phyloP scores from a whole-genome alignment of 345 rosid genomes.

The Aquilaria sinensis region DNA sequence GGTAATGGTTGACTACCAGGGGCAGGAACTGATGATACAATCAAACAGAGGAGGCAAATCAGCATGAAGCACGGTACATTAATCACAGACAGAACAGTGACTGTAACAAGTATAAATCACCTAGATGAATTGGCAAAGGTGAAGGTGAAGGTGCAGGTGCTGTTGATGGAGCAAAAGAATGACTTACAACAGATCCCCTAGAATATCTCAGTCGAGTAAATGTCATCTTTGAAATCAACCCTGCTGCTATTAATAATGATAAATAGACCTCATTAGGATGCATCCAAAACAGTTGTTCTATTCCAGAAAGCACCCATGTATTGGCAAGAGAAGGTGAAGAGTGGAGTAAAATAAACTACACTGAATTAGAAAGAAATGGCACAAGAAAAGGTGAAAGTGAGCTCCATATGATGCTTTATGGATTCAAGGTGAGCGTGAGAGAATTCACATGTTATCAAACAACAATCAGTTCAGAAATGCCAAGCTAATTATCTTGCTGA shows the following conservation, averaged over 20 bases:
- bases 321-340: neutral
- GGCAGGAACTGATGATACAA: conserved; percentile 35
- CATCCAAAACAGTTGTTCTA: neutral
- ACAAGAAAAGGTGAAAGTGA: too few relatives aligned
- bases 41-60: conserved; percentile 17
- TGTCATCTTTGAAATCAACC: conserved; percentile 37
- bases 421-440: neutral
- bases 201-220: conserved; percentile 29
- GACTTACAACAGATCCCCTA: conserved; percentile 23
- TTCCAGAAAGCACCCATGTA: conserved; percentile 13
- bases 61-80: conserved; percentile 8
- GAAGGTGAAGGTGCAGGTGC: conserved; percentile 39
- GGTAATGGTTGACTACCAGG: conserved; percentile 32
- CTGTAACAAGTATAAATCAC: conserved; percentile 16
- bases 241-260: conserved; percentile 37
- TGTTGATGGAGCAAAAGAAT: conserved; percentile 31
- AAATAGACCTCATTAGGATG: too few relatives aligned
- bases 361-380: too few relatives aligned
- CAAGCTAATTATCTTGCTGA: too few relatives aligned
- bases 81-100: conserved; percentile 2
- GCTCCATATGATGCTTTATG: neutral
- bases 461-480: too few relatives aligned
- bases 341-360: neutral
- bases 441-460: too few relatives aligned
- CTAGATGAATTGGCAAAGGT: conserved; percentile 44